Evolutionary conservation across 306 rosid species (phyloP), one percentile per base, ranked within the genome.

Genomic region (Alnus rubra): DNA sequence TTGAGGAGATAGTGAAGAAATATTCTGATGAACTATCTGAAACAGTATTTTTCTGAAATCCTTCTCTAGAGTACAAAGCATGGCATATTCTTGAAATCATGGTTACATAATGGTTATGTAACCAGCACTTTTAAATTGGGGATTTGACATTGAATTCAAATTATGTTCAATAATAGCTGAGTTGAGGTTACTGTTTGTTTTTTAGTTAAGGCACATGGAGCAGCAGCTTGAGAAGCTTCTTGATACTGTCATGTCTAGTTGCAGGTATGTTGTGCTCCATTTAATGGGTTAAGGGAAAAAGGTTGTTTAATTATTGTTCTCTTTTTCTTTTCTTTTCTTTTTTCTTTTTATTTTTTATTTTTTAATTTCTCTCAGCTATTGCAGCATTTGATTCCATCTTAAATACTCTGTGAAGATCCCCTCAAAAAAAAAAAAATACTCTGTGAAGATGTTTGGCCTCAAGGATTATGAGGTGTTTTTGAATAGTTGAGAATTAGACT

Each of bases 191-290:
- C 10, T 74, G 76, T 74, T 75, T 79, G 28, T 69, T 68, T 80
- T 76, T 79, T 80, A 95, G 99, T 88, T 95, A 60, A 90, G 85
- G 64, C 81, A 88, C 81, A 93, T 92, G 93, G 96, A 93, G 86
- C 87, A 85, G 75, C 88, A 82, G 75, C 91, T 95, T 73, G 98
- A 91, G 85, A 69, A 83, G 45, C 85, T 95, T 86, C 97, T 93
- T 80, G 88, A 90, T 81, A 75, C 79, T 47, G 86, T 87, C 68
- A 76, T 73, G 88, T 79, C 90, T 39, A 84, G 82, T 31, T 88
- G 90, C 96, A 93, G 99, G 98, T 90, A 83, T 56, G 70, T 48
- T 70, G 11, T 74, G 28, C 37, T 63, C 10, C 74, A 67, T 71
- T 42, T 65, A n/a, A 18, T 71, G 33, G 37, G 47, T 55, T 65